Conservation (phyloP, 306 rosid genomes). For the Luffa aegyptiaca region DNA sequence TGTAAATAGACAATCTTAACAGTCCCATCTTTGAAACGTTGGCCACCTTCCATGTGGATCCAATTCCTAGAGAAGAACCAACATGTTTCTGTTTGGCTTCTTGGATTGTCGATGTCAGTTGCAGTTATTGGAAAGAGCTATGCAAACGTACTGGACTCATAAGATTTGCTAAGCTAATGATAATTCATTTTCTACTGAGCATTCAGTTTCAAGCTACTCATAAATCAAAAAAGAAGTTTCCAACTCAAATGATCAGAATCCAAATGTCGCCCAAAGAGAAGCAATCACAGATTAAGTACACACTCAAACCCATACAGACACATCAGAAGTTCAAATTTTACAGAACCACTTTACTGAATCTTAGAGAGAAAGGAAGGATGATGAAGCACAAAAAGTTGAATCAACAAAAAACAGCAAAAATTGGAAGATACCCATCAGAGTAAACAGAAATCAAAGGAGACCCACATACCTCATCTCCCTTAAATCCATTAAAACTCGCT, state of each 20-base stretch:
- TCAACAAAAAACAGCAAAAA: conserved; percentile 8
- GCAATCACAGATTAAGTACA: not conserved
- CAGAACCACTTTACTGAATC: not conserved
- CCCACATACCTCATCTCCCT: conserved; percentile 25
- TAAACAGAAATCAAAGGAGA: conserved; percentile 10
- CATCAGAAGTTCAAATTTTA: not conserved
- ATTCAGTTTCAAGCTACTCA: not conserved
- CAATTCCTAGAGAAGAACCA: not conserved
- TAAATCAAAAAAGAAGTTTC: not conserved
- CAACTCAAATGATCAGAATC: not conserved
- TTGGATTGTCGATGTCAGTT: not conserved
- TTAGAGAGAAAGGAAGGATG: not conserved
- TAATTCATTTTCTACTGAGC: not conserved
- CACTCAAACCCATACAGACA: not conserved
- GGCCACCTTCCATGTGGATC: not conserved
- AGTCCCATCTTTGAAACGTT: not conserved
- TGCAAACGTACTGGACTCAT: not conserved
- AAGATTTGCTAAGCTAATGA: not conserved
- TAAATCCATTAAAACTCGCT: conserved; percentile 11
- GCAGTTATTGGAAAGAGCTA: not conserved
- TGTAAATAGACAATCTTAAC: not conserved
- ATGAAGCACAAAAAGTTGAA: not conserved
- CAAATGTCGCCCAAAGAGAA: conserved; percentile 4
- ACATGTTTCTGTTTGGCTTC: conserved; percentile 3
- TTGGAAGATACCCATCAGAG: not conserved